Conservation (phyloP, 2,329 filamentous ascomycete species). For the Plenodomus lindquistii region DNA sequence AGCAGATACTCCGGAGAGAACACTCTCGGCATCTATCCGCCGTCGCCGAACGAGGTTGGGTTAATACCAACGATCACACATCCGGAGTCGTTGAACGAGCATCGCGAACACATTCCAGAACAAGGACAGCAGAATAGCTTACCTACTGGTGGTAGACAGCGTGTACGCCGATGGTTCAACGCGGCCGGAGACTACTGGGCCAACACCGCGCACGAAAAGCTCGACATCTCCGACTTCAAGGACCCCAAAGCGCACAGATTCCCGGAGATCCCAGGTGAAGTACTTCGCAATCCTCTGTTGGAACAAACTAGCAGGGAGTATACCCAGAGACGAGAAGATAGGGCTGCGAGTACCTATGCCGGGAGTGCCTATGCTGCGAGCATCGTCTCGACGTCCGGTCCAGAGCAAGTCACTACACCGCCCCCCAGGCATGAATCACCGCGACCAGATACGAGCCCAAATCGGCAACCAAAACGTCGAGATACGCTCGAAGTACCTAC, state of each 20-base stretch:
- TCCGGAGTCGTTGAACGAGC: slow-evolving; percentile 4
- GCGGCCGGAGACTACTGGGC: slow-evolving; percentile 53
- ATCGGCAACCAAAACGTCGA: slow-evolving; percentile 12
- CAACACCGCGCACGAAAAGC: slow-evolving; percentile 50
- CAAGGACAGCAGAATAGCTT: not conserved
- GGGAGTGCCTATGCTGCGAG: slow-evolving; percentile 43
- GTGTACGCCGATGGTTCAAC: slow-evolving; percentile 46
- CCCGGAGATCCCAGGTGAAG: slow-evolving; percentile 61
- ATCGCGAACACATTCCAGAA: slow-evolving; percentile 5
- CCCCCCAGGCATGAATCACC: slow-evolving; percentile 11
- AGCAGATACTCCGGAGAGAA: not conserved
- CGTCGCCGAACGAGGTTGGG: slow-evolving; percentile 15
- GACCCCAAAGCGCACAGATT: slow-evolving; percentile 54
- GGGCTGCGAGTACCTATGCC: slow-evolving; percentile 45
- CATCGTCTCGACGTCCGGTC: slow-evolving; percentile 30
- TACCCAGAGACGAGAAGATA: slow-evolving; percentile 45
- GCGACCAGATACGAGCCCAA: slow-evolving; percentile 15
- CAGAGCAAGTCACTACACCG: slow-evolving; percentile 19
- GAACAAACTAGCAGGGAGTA: slow-evolving; percentile 48
- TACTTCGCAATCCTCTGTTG: slow-evolving; percentile 49
- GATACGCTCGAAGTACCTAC: slow-evolving; percentile 29
- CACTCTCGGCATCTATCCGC: slow-evolving; percentile 16
- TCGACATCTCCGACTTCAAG: slow-evolving; percentile 55
- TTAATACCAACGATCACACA: slow-evolving; percentile 21
- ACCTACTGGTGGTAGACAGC: slow-evolving; percentile 22